Evolutionary conservation across 2,329 filamentous ascomycete species (phyloP).

Genomic region (Zalaria sp.): DNA sequence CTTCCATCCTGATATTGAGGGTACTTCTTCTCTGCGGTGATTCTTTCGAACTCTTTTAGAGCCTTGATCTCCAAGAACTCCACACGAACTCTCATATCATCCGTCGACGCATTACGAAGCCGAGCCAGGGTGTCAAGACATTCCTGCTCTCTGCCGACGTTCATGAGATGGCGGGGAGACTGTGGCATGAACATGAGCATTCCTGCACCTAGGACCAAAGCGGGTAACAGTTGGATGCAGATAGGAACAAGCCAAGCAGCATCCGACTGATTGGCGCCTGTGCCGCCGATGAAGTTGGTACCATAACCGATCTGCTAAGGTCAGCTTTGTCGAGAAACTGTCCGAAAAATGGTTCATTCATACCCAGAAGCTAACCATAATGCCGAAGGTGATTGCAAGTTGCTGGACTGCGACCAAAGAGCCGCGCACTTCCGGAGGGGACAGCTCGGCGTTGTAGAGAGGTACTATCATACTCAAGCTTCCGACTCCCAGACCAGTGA

Average conservation of each 20-base stretch:
- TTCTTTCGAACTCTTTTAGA: constrained; percentile 60
- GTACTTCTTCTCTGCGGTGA: constrained; percentile 50
- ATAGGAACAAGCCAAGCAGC: constrained; percentile 60
- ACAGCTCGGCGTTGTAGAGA: constrained; percentile 29
- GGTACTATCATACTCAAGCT: constrained; percentile 49
- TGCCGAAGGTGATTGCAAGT: constrained; percentile 40
- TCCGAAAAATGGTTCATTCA: neutral
- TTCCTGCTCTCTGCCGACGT: constrained; percentile 54
- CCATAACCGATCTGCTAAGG: constrained; percentile 23
- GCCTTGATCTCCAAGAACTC: constrained; percentile 76
- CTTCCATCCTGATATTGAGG: constrained; percentile 30
- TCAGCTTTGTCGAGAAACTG: neutral
- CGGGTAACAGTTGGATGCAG: constrained; percentile 53
- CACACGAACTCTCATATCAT: constrained; percentile 54
- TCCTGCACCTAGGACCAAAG: constrained; percentile 47
- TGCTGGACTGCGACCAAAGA: constrained; percentile 51
- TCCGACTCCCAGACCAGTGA: constrained; percentile 54
- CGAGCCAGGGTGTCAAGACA: constrained; percentile 46
- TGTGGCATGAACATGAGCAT: constrained; percentile 67
- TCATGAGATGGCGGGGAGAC: constrained; percentile 59
- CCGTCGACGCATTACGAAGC: constrained; percentile 44
- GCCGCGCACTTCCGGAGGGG: constrained; percentile 46
- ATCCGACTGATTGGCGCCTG: constrained; percentile 41
- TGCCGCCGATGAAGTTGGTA: constrained; percentile 35
- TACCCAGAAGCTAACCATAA: constrained; percentile 34